phyloP scores from a whole-genome alignment of 164 flowering plant genomes.

The Annona squamosa region DNA sequence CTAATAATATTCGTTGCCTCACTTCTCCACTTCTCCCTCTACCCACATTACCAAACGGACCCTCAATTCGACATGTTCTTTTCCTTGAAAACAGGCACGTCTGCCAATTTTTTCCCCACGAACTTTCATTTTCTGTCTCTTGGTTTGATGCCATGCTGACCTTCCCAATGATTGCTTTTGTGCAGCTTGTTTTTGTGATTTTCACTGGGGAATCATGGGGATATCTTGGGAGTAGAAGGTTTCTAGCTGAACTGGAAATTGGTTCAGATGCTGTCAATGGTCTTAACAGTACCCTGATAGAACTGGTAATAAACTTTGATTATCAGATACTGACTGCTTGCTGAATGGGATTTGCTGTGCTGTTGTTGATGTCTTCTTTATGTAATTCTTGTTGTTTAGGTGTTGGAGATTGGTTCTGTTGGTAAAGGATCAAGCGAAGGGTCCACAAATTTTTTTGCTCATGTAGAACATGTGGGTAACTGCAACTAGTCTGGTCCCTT shows the following conservation, averaged over 20 bases:
- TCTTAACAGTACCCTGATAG: conserved; percentile 53
- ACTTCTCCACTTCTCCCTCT: too few species aligned
- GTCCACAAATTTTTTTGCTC: conserved; percentile 54
- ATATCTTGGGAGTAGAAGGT: conserved; percentile 93
- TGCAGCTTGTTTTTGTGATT: conserved; percentile 80
- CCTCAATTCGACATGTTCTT: neutral
- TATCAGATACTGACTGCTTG: conserved; percentile 3
- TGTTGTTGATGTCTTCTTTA: neutral
- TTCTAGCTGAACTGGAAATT: conserved; percentile 66
- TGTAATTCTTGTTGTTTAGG: conserved; percentile 28
- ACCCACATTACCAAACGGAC: too few species aligned
- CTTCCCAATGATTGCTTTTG: neutral
- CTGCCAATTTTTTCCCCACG: too few species aligned
- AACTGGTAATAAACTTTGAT: conserved; percentile 39
- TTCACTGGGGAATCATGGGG: conserved; percentile 98
- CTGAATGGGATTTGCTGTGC: neutral
- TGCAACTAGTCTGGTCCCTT: neutral
- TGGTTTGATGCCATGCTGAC: conserved; percentile 6
- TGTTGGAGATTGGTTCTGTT: conserved; percentile 88
- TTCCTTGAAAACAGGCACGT: neutral
- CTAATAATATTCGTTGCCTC: too few species aligned
- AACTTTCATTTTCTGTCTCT: neutral
- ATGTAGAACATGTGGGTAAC: conserved; percentile 47
- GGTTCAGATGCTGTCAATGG: conserved; percentile 59
- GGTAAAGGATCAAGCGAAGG: conserved; percentile 56